Percentiles rank a stretch among this genome's conserved stretches.
Evolutionary conservation across 129 eudicot species (phyloP).

Genomic region (Glebionis coronaria): DNA sequence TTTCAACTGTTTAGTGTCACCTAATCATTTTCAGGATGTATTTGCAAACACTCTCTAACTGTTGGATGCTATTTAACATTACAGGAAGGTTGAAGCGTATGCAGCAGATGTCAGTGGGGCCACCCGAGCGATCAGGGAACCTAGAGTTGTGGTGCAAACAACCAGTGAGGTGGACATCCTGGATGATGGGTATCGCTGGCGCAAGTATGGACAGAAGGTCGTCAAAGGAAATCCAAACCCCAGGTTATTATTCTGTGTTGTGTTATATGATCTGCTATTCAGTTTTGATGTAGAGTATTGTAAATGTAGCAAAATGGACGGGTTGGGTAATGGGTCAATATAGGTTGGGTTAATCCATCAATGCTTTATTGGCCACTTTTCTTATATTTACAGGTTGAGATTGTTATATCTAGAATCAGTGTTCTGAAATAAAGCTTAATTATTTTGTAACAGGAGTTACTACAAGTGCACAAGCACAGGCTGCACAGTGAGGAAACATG

Average conservation of each 20-base stretch:
- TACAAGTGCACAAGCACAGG: conserved; percentile 89
- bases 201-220: conserved; percentile 90
- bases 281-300: neutral
- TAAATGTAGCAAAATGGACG: neutral
- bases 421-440: neutral
- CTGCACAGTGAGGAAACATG: conserved; percentile 85
- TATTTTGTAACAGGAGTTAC: conserved; percentile 67
- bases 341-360: neutral
- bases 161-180: conserved; percentile 94
- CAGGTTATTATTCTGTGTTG: conserved; percentile 39
- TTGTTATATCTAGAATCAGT: too few species aligned
- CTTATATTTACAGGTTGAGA: neutral
- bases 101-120: conserved; percentile 78
- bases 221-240: conserved; percentile 97
- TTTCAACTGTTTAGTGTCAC: neutral
- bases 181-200: conserved; percentile 94
- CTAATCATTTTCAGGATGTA: neutral
- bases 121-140: conserved; percentile 84
- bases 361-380: too few species aligned
- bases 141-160: conserved; percentile 90
- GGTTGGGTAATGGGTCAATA: neutral
- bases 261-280: neutral
- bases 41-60: neutral
- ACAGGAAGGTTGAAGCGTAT: conserved; percentile 71
- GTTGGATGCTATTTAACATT: conserved; percentile 11